Percentiles rank a stretch among this genome's conserved stretches.
phyloP scores from a whole-genome alignment of 805 yeast genomes.

The Ogataea glucozyma region DNA sequence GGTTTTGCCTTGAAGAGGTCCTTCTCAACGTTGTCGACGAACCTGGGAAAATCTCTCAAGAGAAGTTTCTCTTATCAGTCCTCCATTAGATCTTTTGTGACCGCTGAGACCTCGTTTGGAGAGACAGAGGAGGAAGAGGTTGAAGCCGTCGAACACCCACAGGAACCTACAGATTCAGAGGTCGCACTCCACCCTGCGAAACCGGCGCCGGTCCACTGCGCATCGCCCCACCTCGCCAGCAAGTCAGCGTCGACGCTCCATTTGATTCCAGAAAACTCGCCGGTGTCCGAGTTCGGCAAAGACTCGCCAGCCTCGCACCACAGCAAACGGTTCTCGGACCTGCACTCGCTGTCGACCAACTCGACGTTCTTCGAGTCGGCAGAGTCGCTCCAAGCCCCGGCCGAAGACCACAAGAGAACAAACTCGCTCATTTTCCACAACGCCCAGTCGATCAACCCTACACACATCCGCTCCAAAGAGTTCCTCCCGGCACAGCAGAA shows the following conservation, averaged over 20 bases:
- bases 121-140: conserved; percentile 10
- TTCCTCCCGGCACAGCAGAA: conserved; percentile 31
- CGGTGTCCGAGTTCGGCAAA: conserved; percentile 18
- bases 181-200: conserved; percentile 5
- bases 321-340: conserved; percentile 10
- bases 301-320: conserved; percentile 1
- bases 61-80: conserved; percentile 34
- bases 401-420: conserved; percentile 10
- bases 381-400: conserved; percentile 6
- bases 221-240: conserved; percentile 4
- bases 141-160: too few species aligned
- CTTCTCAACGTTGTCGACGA: conserved; percentile 32
- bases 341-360: conserved; percentile 12
- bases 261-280: conserved; percentile 30
- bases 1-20: conserved; percentile 26
- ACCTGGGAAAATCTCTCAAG: conserved; percentile 28
- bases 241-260: conserved; percentile 26
- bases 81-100: conserved; percentile 27
- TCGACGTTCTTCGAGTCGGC: conserved; percentile 22
- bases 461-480: conserved; percentile 24
- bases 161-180: too few species aligned
- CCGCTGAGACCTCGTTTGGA: conserved; percentile 27
- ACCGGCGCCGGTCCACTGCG: conserved; percentile 9
- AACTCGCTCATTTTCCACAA: conserved; percentile 20
- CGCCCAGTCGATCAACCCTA: conserved; percentile 11